Percentiles rank a stretch among this genome's conserved stretches.
Evolutionary conservation across 2,329 filamentous ascomycete genomes (phyloP).

Genomic region (Cucurbitaria berberidis): DNA sequence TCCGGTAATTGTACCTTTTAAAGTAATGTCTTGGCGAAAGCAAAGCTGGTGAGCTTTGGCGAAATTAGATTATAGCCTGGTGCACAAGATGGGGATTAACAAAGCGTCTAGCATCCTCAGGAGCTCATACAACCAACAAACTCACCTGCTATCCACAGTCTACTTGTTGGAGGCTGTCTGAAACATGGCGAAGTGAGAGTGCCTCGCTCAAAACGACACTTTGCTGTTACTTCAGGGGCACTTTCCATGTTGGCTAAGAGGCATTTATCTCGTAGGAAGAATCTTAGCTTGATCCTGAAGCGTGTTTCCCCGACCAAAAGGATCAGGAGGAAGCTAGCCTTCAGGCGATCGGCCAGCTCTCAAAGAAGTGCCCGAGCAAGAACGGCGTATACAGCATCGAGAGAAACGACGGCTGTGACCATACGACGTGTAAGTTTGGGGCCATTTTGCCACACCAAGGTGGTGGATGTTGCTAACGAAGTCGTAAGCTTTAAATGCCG

Average conservation of each 20-base stretch:
- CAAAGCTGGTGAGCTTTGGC: too few relatives aligned
- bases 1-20: too few relatives aligned
- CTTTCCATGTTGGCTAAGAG: neutral
- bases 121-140: slow-evolving; percentile 1
- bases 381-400: slow-evolving; percentile 49
- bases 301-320: slow-evolving; percentile 18
- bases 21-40: too few relatives aligned
- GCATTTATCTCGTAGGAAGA: neutral
- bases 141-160: neutral
- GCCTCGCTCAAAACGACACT: neutral
- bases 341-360: slow-evolving; percentile 36
- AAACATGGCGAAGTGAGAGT: neutral
- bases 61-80: too few relatives aligned
- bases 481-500: slow-evolving; percentile 41
- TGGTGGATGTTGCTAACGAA: slow-evolving; percentile 8
- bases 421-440: slow-evolving; percentile 45
- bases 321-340: slow-evolving; percentile 37
- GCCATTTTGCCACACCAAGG: neutral
- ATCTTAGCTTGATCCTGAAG: neutral
- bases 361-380: slow-evolving; percentile 49
- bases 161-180: neutral
- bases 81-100: too few relatives aligned
- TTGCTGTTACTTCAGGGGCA: neutral
- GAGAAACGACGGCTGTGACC: slow-evolving; percentile 53
- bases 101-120: too few relatives aligned